Evolutionary conservation across 306 rosid species (phyloP).

Genomic region (Herpetospermum pedunculosum): DNA sequence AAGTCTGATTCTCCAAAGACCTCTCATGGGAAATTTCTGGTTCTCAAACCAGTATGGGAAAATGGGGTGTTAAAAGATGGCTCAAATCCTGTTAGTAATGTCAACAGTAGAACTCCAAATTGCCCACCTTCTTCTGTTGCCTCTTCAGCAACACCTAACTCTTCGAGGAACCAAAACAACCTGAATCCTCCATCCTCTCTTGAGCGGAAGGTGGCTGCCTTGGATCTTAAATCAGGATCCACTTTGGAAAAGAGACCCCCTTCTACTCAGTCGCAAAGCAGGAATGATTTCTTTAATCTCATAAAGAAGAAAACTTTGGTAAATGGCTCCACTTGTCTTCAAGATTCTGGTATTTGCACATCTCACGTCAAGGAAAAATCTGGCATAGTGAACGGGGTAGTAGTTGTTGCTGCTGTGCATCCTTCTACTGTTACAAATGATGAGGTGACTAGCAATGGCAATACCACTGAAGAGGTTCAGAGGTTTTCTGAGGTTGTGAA

Average conservation of each 20-base stretch:
- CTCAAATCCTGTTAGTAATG: slow-evolving; percentile 38
- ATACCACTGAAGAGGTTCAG: slow-evolving; percentile 36
- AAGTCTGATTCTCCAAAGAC: slow-evolving; percentile 71
- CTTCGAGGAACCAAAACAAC: slow-evolving; percentile 50
- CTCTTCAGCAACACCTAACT: slow-evolving; percentile 41
- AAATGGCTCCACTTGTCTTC: slow-evolving; percentile 38
- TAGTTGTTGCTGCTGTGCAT: slow-evolving; percentile 29
- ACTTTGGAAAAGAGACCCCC: slow-evolving; percentile 63
- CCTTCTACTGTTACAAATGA: slow-evolving; percentile 34
- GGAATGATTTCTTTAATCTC: slow-evolving; percentile 82
- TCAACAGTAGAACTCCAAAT: slow-evolving; percentile 47
- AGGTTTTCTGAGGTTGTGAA: slow-evolving; percentile 28
- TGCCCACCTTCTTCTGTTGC: slow-evolving; percentile 49
- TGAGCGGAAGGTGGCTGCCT: slow-evolving; percentile 52
- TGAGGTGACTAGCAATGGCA: slow-evolving; percentile 43
- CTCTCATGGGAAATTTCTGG: slow-evolving; percentile 75
- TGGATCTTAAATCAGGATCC: slow-evolving; percentile 60
- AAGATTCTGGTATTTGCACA: slow-evolving; percentile 40
- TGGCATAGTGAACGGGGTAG: slow-evolving; percentile 37
- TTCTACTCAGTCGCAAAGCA: slow-evolving; percentile 75
- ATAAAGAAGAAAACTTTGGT: slow-evolving; percentile 60
- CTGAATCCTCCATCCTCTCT: slow-evolving; percentile 31
- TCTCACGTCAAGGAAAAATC: slow-evolving; percentile 52
- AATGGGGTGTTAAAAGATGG: slow-evolving; percentile 59
- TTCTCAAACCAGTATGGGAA: slow-evolving; percentile 84